Conservation (phyloP, 1,284 basidiomycete species). For the Fomitiporia mediterranea region DNA sequence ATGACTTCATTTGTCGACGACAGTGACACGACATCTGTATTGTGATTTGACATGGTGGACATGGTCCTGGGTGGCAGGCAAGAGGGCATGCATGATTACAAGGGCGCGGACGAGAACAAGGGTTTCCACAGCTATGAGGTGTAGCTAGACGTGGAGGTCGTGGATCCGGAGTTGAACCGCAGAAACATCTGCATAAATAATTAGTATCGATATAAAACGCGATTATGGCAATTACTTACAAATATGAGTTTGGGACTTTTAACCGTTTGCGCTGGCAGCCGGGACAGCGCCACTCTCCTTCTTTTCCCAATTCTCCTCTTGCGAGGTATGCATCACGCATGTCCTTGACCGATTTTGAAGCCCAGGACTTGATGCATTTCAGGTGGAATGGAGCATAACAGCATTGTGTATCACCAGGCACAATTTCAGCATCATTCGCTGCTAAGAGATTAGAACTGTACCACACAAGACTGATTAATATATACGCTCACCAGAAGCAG, state of each 20-base stretch:
- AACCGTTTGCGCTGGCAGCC: slow-evolving; percentile 78
- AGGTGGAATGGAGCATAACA: slow-evolving; percentile 86
- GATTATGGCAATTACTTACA: slow-evolving; percentile 37
- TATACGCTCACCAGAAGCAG: background rate
- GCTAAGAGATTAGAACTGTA: slow-evolving; percentile 4
- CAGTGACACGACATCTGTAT: slow-evolving; percentile 63
- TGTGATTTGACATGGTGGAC: slow-evolving; percentile 62
- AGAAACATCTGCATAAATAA: slow-evolving; percentile 65
- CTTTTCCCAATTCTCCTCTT: slow-evolving; percentile 55
- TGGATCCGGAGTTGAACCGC: slow-evolving; percentile 68
- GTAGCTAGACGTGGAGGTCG: slow-evolving; percentile 63
- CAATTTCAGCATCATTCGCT: slow-evolving; percentile 30
- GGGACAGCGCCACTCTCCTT: slow-evolving; percentile 83
- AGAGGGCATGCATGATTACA: slow-evolving; percentile 71
- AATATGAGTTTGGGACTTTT: slow-evolving; percentile 62
- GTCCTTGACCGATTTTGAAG: slow-evolving; percentile 73
- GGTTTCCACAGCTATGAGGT: slow-evolving; percentile 82
- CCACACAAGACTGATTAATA: too few species aligned
- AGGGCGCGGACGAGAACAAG: slow-evolving; percentile 62
- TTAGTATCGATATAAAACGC: slow-evolving; percentile 1
- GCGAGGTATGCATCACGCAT: slow-evolving; percentile 69
- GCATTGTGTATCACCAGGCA: slow-evolving; percentile 41
- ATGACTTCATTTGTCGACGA: slow-evolving; percentile 51
- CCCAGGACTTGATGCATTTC: slow-evolving; percentile 78
- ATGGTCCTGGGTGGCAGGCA: slow-evolving; percentile 71